Evolutionary conservation across 257 asterid genomes (phyloP), one percentile per base, ranked within the genome.

Genomic region (Solanum peruvianum): DNA sequence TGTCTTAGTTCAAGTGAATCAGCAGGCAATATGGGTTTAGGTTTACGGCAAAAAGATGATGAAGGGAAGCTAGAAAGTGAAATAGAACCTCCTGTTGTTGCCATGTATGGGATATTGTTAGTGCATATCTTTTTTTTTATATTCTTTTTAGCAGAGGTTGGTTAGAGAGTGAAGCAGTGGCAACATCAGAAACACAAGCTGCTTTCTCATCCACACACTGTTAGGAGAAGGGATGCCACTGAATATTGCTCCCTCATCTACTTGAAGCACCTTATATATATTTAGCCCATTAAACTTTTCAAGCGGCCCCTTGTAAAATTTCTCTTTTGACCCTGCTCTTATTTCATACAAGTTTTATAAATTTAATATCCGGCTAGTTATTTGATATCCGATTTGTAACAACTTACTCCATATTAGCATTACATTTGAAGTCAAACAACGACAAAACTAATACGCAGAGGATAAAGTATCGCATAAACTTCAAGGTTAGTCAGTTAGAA

Each of bases 141-240:
- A 37, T 37, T 6, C 39, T 37, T 37, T 37, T 37, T 37, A 37
- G 39, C 39, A 37, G 39, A 37, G 39, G 39, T 5, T 37, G 39
- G 7, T 2, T 64, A 52, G 47, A 78, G 76, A 77, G 23, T 14
- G 72, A 71, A 47, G 84, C 85, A 77, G 52, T 56, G 77, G 25
- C 25, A 71, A 21, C 70, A 64, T 29, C 11, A 67, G 83, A 20
- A 45, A 83, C 52, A 85, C 35, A 33, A 21, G 84, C 49, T 80
- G 88, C 49, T 60, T 90, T 89, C 39, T 86, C 89, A 83, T 89
- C 93, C 93, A 89, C 93, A 87, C 87, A 87, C 41, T 88, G 21
- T 86, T 20, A 62, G 82, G 85, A 83, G 83, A 87, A 88, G 27
- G 73, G 86, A 88, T 88, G 90, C 93, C 92, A 91, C 92, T 25